Conservation (phyloP, 169 alveolate species). For the Besnoitia besnoiti region DNA sequence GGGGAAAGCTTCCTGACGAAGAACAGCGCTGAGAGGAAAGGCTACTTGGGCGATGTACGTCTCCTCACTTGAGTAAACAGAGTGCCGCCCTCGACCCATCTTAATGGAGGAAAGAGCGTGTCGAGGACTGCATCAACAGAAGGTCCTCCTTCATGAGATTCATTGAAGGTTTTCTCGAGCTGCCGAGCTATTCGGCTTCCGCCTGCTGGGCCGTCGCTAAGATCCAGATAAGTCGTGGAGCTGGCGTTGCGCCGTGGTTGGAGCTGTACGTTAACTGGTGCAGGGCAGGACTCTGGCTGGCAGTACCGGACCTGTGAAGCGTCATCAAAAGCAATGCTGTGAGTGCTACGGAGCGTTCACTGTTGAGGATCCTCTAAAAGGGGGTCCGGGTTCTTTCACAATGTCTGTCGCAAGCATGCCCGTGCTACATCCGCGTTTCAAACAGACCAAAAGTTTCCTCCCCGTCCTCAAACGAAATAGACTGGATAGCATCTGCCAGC, state of each 20-base stretch:
- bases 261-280: background rate
- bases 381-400: no score
- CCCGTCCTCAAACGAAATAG: no score
- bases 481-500: no score
- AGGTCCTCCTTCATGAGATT: background rate
- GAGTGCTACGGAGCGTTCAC: no score
- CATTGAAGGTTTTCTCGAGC: background rate
- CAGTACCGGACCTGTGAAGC: conserved; percentile 33
- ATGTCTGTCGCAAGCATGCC: no score
- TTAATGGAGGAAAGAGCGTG: conserved; percentile 57
- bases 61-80: conserved; percentile 56
- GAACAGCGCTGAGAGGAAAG: background rate
- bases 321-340: no score
- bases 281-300: conserved; percentile 26
- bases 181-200: background rate
- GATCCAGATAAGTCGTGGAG: conserved; percentile 13
- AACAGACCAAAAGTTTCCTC: no score
- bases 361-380: no score
- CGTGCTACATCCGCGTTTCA: no score
- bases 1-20: background rate
- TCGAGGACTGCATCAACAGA: conserved; percentile 59
- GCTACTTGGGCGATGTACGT: background rate
- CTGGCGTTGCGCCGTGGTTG: conserved; percentile 3
- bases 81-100: conserved; percentile 57
- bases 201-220: background rate